These are phyloP conservation scores for Musa balbisiana DNA, from an alignment of 202 grass and related monocot genomes.

Conservation along the genomic window DNA sequence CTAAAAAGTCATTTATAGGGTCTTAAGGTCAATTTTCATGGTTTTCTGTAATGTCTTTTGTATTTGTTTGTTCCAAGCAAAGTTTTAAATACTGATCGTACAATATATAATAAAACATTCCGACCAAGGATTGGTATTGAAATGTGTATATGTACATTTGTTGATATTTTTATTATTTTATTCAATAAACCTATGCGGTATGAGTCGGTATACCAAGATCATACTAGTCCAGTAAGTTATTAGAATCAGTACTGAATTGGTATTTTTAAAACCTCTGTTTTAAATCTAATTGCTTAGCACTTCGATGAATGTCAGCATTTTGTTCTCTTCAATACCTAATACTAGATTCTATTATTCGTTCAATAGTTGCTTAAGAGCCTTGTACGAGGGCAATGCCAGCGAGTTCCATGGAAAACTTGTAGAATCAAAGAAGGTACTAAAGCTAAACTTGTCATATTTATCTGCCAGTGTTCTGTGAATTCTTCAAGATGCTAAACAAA, in stretches of 20 bases:
- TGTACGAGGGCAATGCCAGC: constrained; percentile 64
- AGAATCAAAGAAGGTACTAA: constrained; percentile 66
- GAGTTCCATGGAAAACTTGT: constrained; percentile 71
- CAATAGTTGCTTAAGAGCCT: constrained; percentile 86
- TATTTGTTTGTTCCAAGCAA: no score
- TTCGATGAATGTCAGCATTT: background rate
- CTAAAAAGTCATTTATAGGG: background rate
- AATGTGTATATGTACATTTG: no score
- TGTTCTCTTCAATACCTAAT: constrained; percentile 16
- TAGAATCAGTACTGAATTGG: no score
- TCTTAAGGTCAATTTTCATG: background rate
- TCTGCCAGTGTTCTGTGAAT: background rate
- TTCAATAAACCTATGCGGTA: no score
- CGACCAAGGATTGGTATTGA: no score
- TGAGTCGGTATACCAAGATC: no score
- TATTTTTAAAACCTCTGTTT: no score
- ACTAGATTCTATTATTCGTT: constrained; percentile 26
- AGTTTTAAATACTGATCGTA: no score
- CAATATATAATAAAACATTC: no score
- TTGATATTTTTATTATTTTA: no score
- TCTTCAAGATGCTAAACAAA: background rate
- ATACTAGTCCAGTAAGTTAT: no score
- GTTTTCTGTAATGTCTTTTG: background rate
- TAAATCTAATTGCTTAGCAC: no score
- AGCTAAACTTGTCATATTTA: background rate